Conservation (phyloP, 129 eudicot species). For the Escallonia rubra region DNA sequence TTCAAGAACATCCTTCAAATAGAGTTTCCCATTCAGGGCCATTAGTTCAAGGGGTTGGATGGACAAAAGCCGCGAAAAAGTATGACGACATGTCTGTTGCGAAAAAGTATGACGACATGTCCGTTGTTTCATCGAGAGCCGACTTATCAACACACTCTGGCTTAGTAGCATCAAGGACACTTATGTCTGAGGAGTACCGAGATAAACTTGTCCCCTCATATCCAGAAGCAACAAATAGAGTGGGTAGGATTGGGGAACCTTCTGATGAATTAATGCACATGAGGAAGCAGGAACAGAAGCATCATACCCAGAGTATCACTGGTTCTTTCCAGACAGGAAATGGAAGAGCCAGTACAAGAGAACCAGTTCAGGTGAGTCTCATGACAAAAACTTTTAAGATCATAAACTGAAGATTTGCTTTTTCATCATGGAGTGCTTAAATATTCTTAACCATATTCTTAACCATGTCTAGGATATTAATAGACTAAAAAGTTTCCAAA, state of each 20-base stretch:
- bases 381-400: not conserved
- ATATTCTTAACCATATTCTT: not conserved
- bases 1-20: constrained; percentile 31
- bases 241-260: constrained; percentile 29
- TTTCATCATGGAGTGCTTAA: constrained; percentile 5
- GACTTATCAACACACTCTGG: constrained; percentile 38
- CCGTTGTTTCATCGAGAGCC: constrained; percentile 23
- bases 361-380: constrained; percentile 48
- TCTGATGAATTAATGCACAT: constrained; percentile 24
- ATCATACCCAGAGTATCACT: constrained; percentile 22
- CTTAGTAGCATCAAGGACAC: constrained; percentile 40
- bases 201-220: constrained; percentile 23
- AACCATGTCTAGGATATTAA: not conserved
- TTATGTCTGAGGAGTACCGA: constrained; percentile 20
- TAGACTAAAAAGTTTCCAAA: not conserved
- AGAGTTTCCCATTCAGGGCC: constrained; percentile 75
- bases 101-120: constrained; percentile 39
- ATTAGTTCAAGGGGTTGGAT: constrained; percentile 33
- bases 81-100: constrained; percentile 23
- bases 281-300: constrained; percentile 40
- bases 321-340: constrained; percentile 40
- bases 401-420: constrained; percentile 17
- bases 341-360: constrained; percentile 44
- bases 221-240: constrained; percentile 24
- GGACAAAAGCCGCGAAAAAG: constrained; percentile 37